Base-by-base conservation (phyloP, 371 early-diverging fungal species). In the Apophysomyces elegans region DNA sequence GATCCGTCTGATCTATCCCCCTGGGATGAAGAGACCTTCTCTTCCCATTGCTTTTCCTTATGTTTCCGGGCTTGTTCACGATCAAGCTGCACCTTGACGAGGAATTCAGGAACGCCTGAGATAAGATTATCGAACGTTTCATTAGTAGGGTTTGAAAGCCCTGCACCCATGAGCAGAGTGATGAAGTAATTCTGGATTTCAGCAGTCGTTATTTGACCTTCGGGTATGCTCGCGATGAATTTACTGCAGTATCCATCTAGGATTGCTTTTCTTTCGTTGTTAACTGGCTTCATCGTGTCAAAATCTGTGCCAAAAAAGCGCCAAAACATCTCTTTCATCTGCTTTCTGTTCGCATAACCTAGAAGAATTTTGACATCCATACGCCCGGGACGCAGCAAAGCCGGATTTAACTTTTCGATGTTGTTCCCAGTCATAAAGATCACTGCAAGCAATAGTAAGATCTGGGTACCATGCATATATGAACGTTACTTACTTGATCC, bases 401-500 rank as follows among this genome's bases (percentile, higher is more conserved):
- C 99, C 9, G 95, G 92, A 66, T 99, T 98, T 46, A 99, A 85
- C 5, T 87, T 87, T 12, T 90, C 93, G n/a, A 96, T 75, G 70
- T 96, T 95, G 75, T 97, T 98, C n/a, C 96, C 97, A 1, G 97
- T 97, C 97, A 98, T 96, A 72, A 95, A 90, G 5, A 95, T 84
- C 61, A 95, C 46, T 45, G 16, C 0, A 7, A 45, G 5, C n/a
- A 6, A 45, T 7, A 13, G 5, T 45, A 45, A 60, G 13, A 2
- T 61, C 16, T 38, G 21, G 1, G n/a, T 47, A 45, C 13, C 46
- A 5, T 16, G 8, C 14, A 12, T 37, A 37, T 7, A 37, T 9
- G 21, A 18, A 7, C 16, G 2, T 6, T 36, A 63, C 63, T 68
- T 59, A 68, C 68, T 84, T 32, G 95, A 84, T 45, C 95, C 97